Base-by-base conservation (phyloP, 768 basidiomycete genomes). In the Pleurotus citrinopileatus region DNA sequence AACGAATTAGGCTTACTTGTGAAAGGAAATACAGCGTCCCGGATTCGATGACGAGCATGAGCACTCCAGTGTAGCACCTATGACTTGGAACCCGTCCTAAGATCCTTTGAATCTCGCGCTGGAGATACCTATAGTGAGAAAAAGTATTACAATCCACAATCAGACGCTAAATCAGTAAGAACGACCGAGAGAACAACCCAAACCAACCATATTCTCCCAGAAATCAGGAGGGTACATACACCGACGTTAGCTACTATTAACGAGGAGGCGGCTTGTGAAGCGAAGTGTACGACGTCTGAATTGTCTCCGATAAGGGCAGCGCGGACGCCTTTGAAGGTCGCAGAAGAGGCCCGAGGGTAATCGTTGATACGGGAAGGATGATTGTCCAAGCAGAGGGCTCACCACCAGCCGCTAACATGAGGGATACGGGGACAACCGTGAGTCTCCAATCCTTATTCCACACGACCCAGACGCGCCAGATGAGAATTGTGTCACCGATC, bases 381-480 rank as follows among this genome's bases (percentile, higher is more conserved):
- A 34, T 51, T 10, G 37, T 9, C 48, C 48, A 51, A n/a, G n/a
- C n/a, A n/a, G n/a, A n/a, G n/a, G n/a, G n/a, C n/a, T n/a, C n/a
- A n/a, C n/a, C n/a, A n/a, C n/a, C n/a, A n/a, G n/a, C n/a, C n/a
- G n/a, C n/a, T n/a, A n/a, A n/a, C n/a, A n/a, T n/a, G n/a, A n/a
- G n/a, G n/a, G n/a, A n/a, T n/a, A n/a, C n/a, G n/a, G n/a, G n/a
- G n/a, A n/a, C n/a, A n/a, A n/a, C n/a, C n/a, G n/a, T n/a, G n/a
- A n/a, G n/a, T n/a, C n/a, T n/a, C 48, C 48, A 51, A 37, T 51
- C 37, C 34, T 32, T 36, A 17, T 51, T 51, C 48, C 48, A 51
- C 8, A 51, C 48, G 3, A 34, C 48, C 48, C 48, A 51, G 8
- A 51, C 48, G 12, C 32, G 48, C 48, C 48, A 51, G 17, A 51